Percentiles rank a stretch among this genome's conserved stretches.
These are phyloP conservation scores for Physcomitrium patens DNA, from an alignment of 225 moss, liverwort and hornwort genomes.

Conservation along the genomic window DNA sequence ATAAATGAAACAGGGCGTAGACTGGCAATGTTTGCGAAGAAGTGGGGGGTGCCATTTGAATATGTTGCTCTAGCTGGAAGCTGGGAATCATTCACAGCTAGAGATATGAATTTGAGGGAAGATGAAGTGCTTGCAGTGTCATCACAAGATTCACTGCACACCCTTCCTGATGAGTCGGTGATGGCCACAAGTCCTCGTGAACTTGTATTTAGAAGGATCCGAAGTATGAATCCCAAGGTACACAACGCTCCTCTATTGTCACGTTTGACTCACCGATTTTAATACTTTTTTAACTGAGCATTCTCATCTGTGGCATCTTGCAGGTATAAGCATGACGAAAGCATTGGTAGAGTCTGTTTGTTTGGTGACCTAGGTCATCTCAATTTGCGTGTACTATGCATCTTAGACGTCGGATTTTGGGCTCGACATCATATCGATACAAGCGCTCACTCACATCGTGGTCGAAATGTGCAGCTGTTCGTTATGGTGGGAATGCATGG, in stretches of 20 bases:
- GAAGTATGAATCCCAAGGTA: slow-evolving; percentile 73
- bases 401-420: slow-evolving; percentile 16
- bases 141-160: slow-evolving; percentile 59
- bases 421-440: background rate
- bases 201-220: slow-evolving; percentile 62
- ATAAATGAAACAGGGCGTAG: slow-evolving; percentile 75
- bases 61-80: slow-evolving; percentile 71
- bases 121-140: slow-evolving; percentile 75
- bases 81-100: slow-evolving; percentile 74
- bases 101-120: slow-evolving; percentile 66
- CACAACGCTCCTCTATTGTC: background rate
- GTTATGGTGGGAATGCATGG: slow-evolving; percentile 58
- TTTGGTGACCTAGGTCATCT: background rate
- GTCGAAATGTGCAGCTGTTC: slow-evolving; percentile 45
- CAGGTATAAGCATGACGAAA: slow-evolving; percentile 10
- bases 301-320: background rate
- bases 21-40: slow-evolving; percentile 53
- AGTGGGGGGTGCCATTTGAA: slow-evolving; percentile 59
- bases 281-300: background rate
- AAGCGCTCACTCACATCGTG: slow-evolving; percentile 22
- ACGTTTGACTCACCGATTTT: slow-evolving; percentile 9
- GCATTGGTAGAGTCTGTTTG: background rate
- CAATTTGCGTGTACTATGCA: background rate
- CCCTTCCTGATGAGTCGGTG: slow-evolving; percentile 80
- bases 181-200: slow-evolving; percentile 82